These are phyloP conservation scores for Suillus ampliporus DNA, from an alignment of 768 basidiomycete genomes.

Conservation along the genomic window DNA sequence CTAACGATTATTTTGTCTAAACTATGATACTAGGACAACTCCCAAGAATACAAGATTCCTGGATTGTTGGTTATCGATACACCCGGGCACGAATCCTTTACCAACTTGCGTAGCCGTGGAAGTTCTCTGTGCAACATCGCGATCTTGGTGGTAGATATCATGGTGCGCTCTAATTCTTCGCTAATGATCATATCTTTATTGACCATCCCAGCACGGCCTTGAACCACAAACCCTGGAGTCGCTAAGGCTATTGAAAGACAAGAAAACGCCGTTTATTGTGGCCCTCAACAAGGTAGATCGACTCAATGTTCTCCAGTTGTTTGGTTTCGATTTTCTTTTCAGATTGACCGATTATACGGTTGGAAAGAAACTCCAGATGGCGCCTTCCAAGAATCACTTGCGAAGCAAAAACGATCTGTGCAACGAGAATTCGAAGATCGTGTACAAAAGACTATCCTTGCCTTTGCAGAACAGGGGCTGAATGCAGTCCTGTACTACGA, in stretches of 20 bases:
- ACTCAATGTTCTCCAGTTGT: slow-evolving; percentile 10
- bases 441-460: slow-evolving; percentile 80
- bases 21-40: slow-evolving; percentile 58
- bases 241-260: slow-evolving; percentile 85
- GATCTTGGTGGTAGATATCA: slow-evolving; percentile 98
- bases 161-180: slow-evolving; percentile 53
- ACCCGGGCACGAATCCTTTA: slow-evolving; percentile 99
- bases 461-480: slow-evolving; percentile 97
- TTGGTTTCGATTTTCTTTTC: slow-evolving; percentile 13
- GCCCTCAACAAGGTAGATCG: slow-evolving; percentile 87
- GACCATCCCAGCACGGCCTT: slow-evolving; percentile 78
- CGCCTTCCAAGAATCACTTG: slow-evolving; percentile 90
- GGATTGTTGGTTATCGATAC: slow-evolving; percentile 97
- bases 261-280: slow-evolving; percentile 98
- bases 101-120: slow-evolving; percentile 93
- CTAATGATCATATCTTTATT: slow-evolving; percentile 8
- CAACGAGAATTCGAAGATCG: slow-evolving; percentile 94
- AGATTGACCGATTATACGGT: slow-evolving; percentile 98
- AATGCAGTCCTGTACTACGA: slow-evolving; percentile 97
- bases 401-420: slow-evolving; percentile 77
- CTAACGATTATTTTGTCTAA: slow-evolving; percentile 12
- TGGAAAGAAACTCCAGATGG: slow-evolving; percentile 93
- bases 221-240: slow-evolving; percentile 99
- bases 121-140: slow-evolving; percentile 99
- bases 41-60: slow-evolving; percentile 94